These are phyloP conservation scores for Blumeriella jaapii DNA, from an alignment of 2,329 filamentous ascomycete species.

Conservation along the genomic window DNA sequence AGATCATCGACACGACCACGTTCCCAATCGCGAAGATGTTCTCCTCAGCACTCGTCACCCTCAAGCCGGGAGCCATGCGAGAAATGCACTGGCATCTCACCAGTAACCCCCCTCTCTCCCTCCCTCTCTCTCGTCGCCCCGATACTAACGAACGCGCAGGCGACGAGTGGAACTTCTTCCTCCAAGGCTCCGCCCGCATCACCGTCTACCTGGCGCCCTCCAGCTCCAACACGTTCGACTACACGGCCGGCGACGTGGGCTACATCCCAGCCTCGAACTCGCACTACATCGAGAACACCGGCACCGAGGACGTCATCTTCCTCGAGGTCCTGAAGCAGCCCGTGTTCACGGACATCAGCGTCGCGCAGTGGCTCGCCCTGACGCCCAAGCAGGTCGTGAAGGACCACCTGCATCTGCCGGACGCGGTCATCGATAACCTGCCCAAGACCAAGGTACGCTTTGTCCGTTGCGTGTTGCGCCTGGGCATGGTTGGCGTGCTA, in stretches of 20 bases:
- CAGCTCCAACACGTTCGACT: constrained; percentile 29
- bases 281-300: constrained; percentile 52
- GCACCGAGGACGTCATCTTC: constrained; percentile 43
- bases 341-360: constrained; percentile 35
- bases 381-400: constrained; percentile 17
- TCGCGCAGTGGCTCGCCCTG: constrained; percentile 46
- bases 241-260: constrained; percentile 40
- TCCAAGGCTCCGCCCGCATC: constrained; percentile 42
- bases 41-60: constrained; percentile 60
- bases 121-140: too few species aligned
- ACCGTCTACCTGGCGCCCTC: constrained; percentile 43
- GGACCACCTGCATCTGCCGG: constrained; percentile 27
- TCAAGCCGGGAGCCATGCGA: constrained; percentile 39
- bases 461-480: too few species aligned
- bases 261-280: constrained; percentile 43
- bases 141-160: constrained; percentile 39
- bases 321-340: constrained; percentile 45
- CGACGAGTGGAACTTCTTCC: constrained; percentile 52
- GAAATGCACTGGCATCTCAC: constrained; percentile 35
- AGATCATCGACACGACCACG: constrained; percentile 44
- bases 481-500: neutral
- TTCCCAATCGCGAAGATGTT: constrained; percentile 61
- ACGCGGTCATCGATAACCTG: constrained; percentile 28
- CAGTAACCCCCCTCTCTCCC: neutral
- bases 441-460: constrained; percentile 29